Percentiles rank a stretch among this genome's conserved stretches.
phyloP scores from a whole-genome alignment of 2,329 filamentous ascomycete genomes.

The Verticillium zaregamsianum region DNA sequence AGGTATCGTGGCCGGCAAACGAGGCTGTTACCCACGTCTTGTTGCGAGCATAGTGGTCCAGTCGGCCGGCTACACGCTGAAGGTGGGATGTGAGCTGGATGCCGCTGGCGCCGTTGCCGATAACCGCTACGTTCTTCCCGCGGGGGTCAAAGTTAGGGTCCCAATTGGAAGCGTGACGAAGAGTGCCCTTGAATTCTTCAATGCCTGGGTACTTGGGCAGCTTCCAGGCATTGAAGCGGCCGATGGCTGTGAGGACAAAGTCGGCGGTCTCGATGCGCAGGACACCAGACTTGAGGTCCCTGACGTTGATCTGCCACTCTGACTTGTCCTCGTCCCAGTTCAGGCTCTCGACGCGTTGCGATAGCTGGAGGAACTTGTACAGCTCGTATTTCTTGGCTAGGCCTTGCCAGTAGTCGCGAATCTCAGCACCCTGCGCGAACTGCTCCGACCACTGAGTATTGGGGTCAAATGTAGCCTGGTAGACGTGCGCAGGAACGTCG shows the following conservation, averaged over 20 bases:
- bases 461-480: conserved; percentile 63
- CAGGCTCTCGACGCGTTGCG: conserved; percentile 50
- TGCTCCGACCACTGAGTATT: conserved; percentile 67
- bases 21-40: conserved; percentile 65
- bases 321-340: conserved; percentile 48
- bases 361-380: conserved; percentile 52
- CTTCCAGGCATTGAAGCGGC: conserved; percentile 62
- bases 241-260: conserved; percentile 59
- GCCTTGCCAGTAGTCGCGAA: conserved; percentile 61
- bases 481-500: conserved; percentile 65
- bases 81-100: conserved; percentile 53
- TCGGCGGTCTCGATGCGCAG: conserved; percentile 47
- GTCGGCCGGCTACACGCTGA: conserved; percentile 39
- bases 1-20: conserved; percentile 52
- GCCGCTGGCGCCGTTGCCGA: conserved; percentile 60
- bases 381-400: conserved; percentile 61
- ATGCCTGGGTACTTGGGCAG: conserved; percentile 58
- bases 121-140: conserved; percentile 51
- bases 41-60: conserved; percentile 63
- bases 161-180: conserved; percentile 61
- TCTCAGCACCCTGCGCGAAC: conserved; percentile 64
- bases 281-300: conserved; percentile 32
- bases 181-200: conserved; percentile 45
- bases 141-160: conserved; percentile 42
- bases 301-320: conserved; percentile 51